phyloP scores from a whole-genome alignment of 139 green algal genomes.

The Dunaliella primolecta region DNA sequence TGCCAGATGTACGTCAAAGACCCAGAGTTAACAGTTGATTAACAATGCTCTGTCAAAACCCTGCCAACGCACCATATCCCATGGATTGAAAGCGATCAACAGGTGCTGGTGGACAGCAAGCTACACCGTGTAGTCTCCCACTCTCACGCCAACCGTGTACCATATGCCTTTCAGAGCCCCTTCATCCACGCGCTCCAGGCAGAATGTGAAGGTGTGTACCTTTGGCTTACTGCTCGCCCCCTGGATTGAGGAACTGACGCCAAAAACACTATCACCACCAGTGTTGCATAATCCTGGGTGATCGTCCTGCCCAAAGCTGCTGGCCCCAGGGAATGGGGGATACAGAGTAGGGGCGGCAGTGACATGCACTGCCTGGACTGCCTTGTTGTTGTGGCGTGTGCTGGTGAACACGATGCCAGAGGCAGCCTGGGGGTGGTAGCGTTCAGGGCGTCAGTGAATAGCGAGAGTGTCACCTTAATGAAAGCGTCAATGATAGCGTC shows the following conservation, averaged over 20 bases:
- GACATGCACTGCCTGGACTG: slow-evolving; percentile 53
- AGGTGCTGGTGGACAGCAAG: too few species aligned
- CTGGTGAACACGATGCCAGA: slow-evolving; percentile 52
- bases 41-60: too few species aligned
- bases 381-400: slow-evolving; percentile 32
- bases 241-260: neutral
- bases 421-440: too few species aligned
- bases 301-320: neutral
- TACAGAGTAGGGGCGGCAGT: neutral
- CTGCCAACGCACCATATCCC: too few species aligned
- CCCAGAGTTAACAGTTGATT: too few species aligned
- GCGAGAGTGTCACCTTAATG: too few species aligned
- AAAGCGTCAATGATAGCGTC: too few species aligned
- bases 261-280: neutral
- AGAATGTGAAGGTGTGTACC: slow-evolving; percentile 54
- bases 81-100: too few species aligned
- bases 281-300: neutral
- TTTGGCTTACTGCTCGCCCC: slow-evolving; percentile 16
- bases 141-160: neutral
- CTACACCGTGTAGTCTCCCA: neutral
- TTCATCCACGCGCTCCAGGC: slow-evolving; percentile 39
- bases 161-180: slow-evolving; percentile 39
- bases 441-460: too few species aligned
- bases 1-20: too few species aligned
- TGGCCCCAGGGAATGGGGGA: neutral